Evolutionary conservation across 1,139 yeast genomes (phyloP).

Genomic region (Nakaseomyces sp.): DNA sequence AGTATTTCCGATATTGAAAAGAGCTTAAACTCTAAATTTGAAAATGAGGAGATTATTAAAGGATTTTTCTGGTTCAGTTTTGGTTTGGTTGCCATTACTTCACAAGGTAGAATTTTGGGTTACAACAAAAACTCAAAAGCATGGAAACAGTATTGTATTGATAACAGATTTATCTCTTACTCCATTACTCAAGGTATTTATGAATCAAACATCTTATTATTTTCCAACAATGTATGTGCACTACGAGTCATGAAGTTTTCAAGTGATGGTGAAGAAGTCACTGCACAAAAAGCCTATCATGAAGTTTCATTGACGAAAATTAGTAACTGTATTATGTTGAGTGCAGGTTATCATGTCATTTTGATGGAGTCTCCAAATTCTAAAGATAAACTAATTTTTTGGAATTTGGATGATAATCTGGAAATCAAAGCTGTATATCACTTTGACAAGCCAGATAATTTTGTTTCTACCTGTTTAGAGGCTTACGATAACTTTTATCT

Average conservation of each 20-base stretch:
- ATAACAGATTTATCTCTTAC: conserved; percentile 38
- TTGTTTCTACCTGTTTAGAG: conserved; percentile 51
- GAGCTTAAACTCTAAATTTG: conserved; percentile 28
- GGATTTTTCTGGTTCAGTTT: conserved; percentile 43
- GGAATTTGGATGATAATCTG: conserved; percentile 28
- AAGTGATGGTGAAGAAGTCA: conserved; percentile 19
- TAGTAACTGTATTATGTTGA: conserved; percentile 42
- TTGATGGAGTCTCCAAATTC: conserved; percentile 65
- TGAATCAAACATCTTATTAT: conserved; percentile 35
- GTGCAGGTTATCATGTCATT: conserved; percentile 31
- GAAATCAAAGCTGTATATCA: conserved; percentile 18
- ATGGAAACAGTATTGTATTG: conserved; percentile 34
- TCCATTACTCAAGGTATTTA: conserved; percentile 45
- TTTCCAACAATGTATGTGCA: conserved; percentile 49
- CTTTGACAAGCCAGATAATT: conserved; percentile 38
- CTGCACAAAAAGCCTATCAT: conserved; percentile 13
- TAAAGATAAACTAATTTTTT: conserved; percentile 36
- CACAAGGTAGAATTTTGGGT: conserved; percentile 47
- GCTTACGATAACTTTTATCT: conserved; percentile 40
- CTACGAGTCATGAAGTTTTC: conserved; percentile 40
- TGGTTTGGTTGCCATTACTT: conserved; percentile 50
- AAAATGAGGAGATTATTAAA: conserved; percentile 51
- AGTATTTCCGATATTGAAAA: conserved; percentile 32
- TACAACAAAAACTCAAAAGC: conserved; percentile 23
- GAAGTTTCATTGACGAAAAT: conserved; percentile 37